A percentile compares a stretch with the other conserved stretches of the same genome.
Conservation (phyloP, 2,329 filamentous ascomycete genomes). For the Colletotrichum liriopes region DNA sequence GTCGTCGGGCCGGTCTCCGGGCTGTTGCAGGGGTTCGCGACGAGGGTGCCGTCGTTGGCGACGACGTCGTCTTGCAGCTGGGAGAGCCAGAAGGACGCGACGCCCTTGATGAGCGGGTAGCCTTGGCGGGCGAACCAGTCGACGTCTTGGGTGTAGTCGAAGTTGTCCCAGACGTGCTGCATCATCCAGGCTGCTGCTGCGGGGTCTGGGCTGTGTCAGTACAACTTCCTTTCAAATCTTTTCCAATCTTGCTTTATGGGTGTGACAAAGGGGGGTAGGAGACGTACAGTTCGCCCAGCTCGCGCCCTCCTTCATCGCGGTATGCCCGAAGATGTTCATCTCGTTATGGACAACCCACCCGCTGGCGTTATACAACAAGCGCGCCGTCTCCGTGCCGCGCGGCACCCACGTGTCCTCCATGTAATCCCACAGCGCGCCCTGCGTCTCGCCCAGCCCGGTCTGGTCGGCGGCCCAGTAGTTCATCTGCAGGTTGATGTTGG, state of each 20-base stretch:
- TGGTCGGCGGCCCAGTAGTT: constrained; percentile 72
- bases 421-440: constrained; percentile 65
- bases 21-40: constrained; percentile 73
- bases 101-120: constrained; percentile 68
- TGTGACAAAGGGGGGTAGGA: background rate
- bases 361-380: constrained; percentile 66
- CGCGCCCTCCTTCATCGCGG: constrained; percentile 55
- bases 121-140: constrained; percentile 63
- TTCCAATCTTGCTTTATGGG: too few species aligned
- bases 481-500: constrained; percentile 75
- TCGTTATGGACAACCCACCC: constrained; percentile 73
- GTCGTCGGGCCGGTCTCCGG: constrained; percentile 70
- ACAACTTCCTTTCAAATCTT: too few species aligned
- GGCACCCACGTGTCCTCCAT: constrained; percentile 69
- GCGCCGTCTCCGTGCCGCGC: constrained; percentile 67
- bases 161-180: constrained; percentile 72
- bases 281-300: constrained; percentile 53
- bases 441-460: constrained; percentile 63
- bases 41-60: constrained; percentile 66
- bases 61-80: constrained; percentile 66
- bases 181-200: constrained; percentile 72
- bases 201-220: constrained; percentile 57
- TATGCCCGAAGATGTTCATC: constrained; percentile 73
- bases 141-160: constrained; percentile 65
- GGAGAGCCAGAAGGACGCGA: constrained; percentile 70